Percentiles rank a stretch among this genome's conserved stretches.
Conservation (phyloP, 2,329 filamentous ascomycete genomes). For the Penicillium sp. region DNA sequence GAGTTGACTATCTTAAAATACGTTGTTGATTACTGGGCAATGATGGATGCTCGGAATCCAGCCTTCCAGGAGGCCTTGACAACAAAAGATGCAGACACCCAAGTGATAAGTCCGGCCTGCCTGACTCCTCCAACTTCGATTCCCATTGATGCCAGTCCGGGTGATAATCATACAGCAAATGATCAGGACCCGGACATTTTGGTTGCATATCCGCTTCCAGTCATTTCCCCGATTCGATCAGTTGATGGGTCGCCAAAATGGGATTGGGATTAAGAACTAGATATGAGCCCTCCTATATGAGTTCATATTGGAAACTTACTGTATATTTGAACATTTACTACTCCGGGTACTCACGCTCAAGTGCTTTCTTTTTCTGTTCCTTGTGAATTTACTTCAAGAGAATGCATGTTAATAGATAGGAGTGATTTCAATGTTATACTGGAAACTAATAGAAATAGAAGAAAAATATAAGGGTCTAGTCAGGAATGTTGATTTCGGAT, state of each 20-base stretch:
- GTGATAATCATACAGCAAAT: neutral
- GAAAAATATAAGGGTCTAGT: too few species aligned
- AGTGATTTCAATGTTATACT: too few species aligned
- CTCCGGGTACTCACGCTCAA: neutral
- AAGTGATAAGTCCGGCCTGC: conserved; percentile 1
- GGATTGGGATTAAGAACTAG: conserved; percentile 18
- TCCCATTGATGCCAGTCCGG: neutral
- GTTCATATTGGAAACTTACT: neutral
- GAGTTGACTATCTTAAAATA: conserved; percentile 15
- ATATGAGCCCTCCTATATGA: neutral
- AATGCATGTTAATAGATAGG: too few species aligned
- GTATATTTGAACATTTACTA: neutral
- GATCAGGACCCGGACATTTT: conserved; percentile 13
- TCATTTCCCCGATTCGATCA: conserved; percentile 13
- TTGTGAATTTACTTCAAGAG: too few species aligned
- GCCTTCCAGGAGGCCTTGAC: conserved; percentile 9
- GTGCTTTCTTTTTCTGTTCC: too few species aligned
- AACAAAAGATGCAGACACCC: conserved; percentile 1
- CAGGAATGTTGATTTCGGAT: too few species aligned
- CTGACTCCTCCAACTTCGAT: conserved; percentile 9
- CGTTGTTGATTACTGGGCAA: conserved; percentile 20
- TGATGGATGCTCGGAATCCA: conserved; percentile 23
- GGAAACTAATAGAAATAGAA: too few species aligned
- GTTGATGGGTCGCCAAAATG: conserved; percentile 11
- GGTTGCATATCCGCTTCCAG: conserved; percentile 10